Base-by-base conservation (phyloP, 192 early-diverging fungal species). In the Entomortierella lignicola region DNA sequence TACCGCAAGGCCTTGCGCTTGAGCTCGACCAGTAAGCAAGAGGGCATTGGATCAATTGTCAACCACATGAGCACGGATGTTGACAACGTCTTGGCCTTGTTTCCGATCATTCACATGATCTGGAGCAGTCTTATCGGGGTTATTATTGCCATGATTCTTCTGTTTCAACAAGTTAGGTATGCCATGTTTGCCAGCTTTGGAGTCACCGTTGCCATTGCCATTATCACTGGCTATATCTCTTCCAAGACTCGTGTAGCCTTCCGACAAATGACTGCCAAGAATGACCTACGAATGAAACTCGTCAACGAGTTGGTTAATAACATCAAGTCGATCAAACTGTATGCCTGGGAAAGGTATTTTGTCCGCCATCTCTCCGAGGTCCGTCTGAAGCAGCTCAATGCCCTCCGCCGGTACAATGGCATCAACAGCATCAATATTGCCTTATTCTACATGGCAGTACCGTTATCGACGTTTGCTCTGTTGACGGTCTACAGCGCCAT, bases 281-380 rank as follows among this genome's bases (percentile, higher is more conserved):
- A 37, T 37, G 34, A 37, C 10, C 34, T 7, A 4, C 85, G 92
- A 26, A 88, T 93, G 82, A 89, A 90, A 66, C 82, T 90, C 50
- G 87, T 89, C 74, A 86, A 86, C 60, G 91, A 93, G 75, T 72
- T 89, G 0, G 66, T 93, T 17, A 75, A 69, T 10, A 85, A 86
- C 5, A 88, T 92, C 66, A 86, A 89, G 72, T 83, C 90, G 21
- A 87, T 93, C 67, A 93, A 93, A 77, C 80, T 92, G 41, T 91
- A 90, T 48, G 88, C 83, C 5, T 93, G 92, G 92, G 92, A 93
- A 71, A 53, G 64, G 1, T 60, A 61, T 47, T 86, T 87, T 64
- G 23, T 39, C 13, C 52, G 66, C 17, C 29, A 61, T 55, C 68
- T 87, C 44, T 47, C 53, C 5, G 55, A 53, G 2, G 51, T 72